These are phyloP conservation scores for Trichosporon sp. DNA, from an alignment of 1,284 basidiomycete species.

Conservation along the genomic window DNA sequence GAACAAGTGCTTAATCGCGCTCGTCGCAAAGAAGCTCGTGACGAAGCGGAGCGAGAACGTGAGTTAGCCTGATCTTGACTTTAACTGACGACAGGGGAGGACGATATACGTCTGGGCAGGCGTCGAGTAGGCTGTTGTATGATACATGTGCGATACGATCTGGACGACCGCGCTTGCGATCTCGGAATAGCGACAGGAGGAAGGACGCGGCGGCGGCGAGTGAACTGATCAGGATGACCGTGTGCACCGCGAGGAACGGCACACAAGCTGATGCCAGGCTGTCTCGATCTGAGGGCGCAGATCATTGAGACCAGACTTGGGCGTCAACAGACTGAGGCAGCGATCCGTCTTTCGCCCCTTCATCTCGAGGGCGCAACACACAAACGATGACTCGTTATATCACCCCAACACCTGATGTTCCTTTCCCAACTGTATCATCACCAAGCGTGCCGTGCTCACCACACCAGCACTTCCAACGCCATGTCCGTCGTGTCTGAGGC, in stretches of 20 bases:
- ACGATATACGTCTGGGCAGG: slow-evolving; percentile 29
- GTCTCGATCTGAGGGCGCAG: background rate
- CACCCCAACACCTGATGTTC: background rate
- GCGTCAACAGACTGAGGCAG: background rate
- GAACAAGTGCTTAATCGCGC: slow-evolving; percentile 88
- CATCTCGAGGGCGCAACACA: background rate
- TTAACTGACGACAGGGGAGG: slow-evolving; percentile 23
- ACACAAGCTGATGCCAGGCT: background rate
- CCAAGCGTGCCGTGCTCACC: background rate
- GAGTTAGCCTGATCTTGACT: slow-evolving; percentile 33
- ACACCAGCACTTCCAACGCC: background rate
- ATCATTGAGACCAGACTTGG: background rate
- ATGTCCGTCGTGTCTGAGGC: background rate
- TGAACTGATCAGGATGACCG: background rate
- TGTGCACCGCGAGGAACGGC: too few species aligned
- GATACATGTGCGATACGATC: slow-evolving; percentile 13
- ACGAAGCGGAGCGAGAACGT: slow-evolving; percentile 62
- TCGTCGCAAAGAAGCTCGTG: slow-evolving; percentile 84
- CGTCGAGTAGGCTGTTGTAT: slow-evolving; percentile 15
- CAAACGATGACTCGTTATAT: background rate
- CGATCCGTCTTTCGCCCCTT: background rate
- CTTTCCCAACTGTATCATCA: background rate
- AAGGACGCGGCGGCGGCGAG: background rate
- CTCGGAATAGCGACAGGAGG: background rate
- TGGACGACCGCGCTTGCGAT: background rate